These are phyloP conservation scores for Alnus rubra DNA, from an alignment of 306 rosid species.

Conservation along the genomic window DNA sequence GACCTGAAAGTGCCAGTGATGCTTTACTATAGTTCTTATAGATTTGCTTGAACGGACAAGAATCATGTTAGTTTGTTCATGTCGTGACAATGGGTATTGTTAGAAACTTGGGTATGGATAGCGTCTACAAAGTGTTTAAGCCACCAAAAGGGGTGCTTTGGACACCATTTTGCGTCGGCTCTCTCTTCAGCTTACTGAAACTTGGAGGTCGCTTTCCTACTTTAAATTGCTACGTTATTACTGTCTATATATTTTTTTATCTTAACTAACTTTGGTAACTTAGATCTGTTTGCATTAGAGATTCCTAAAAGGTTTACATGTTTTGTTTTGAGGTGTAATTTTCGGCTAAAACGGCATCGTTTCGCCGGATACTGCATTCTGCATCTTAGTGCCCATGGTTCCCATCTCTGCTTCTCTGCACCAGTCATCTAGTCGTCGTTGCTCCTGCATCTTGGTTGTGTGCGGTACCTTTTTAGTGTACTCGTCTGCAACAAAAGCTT, in stretches of 20 bases:
- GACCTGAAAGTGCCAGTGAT: constrained; percentile 26
- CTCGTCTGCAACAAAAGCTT: constrained; percentile 41
- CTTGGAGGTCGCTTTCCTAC: constrained; percentile 68
- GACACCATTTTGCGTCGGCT: constrained; percentile 48
- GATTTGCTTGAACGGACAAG: constrained; percentile 56
- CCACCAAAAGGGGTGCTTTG: constrained; percentile 53
- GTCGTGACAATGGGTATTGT: constrained; percentile 55
- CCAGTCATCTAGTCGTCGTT: constrained; percentile 58
- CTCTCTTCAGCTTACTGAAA: constrained; percentile 56
- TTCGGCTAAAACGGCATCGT: constrained; percentile 57
- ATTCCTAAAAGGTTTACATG: constrained; percentile 48
- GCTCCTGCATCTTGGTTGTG: constrained; percentile 57
- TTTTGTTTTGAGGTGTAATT: constrained; percentile 80
- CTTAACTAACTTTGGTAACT: constrained; percentile 28
- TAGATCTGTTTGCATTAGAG: constrained; percentile 37
- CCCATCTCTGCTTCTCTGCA: constrained; percentile 61
- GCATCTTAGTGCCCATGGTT: constrained; percentile 46
- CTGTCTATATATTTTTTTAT: constrained; percentile 25
- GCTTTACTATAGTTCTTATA: constrained; percentile 62
- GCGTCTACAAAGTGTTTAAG: constrained; percentile 48
- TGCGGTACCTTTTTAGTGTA: constrained; percentile 33
- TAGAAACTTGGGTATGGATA: constrained; percentile 56
- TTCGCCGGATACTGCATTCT: constrained; percentile 50
- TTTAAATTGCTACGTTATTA: constrained; percentile 40
- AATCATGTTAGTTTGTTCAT: constrained; percentile 54